Base-by-base conservation (phyloP, 106 monocot genomes). In the Acanthochlamys bracteata region DNA sequence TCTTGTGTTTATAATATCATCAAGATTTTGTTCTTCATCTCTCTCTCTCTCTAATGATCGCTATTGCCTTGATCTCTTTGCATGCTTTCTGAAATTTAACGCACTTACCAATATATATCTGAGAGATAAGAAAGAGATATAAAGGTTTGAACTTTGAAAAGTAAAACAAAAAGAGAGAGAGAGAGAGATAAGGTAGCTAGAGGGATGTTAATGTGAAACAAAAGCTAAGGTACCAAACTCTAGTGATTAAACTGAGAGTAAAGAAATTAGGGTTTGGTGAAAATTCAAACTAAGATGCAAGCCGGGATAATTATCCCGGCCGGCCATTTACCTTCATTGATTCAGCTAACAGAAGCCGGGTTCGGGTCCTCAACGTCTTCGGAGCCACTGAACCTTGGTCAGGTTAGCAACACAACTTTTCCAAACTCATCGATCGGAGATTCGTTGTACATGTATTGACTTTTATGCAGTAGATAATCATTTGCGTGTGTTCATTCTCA, bases 271-370 rank as follows among this genome's bases (percentile, higher is more conserved):
- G 76, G 70, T 70, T 27, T 33, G 57, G 27, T 43, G 55, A 64
- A 4, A 2, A 49, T n/a, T 49, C 49, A 49, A 49, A 10, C 40
- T 51, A 25, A 10, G n/a, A 78, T 78, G 78, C 73, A 63, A 51
- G 58, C 73, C 41, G 78, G 78, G 22, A 53, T 79, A 41, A 73
- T 79, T 68, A 59, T 65, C 68, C 78, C 73, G 63, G 68, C 73
- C 39, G 26, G 72, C 49, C 68, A 72, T 17, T 4, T 70, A 43
- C 63, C 66, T 25, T 53, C 73, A 21, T 62, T 62, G 46, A 59
- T 56, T 11, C 45, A 61, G 49, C 60, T 71, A 40, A 41, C 25
- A 53, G 59, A 20, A n/a, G 23, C 39, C 14, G 68, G 67, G 41
- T 77, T 63, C 41, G 66, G 39, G 10, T 77, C 77, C 20, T 52